Conservation (phyloP, 2,329 filamentous ascomycete species). For the Didymella pomorum region DNA sequence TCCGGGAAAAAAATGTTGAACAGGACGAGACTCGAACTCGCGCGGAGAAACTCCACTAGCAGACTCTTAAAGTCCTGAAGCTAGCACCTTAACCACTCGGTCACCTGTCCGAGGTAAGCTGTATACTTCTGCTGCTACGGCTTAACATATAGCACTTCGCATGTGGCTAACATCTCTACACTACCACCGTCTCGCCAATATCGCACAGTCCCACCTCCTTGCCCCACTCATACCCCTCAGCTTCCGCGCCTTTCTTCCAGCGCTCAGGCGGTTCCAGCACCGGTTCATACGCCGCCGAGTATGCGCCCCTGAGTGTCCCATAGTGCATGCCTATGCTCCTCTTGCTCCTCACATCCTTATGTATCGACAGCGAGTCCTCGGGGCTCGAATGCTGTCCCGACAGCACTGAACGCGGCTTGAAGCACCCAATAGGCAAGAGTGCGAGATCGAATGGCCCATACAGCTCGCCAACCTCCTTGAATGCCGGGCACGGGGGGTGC, state of each 20-base stretch:
- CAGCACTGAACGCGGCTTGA: slow-evolving; percentile 55
- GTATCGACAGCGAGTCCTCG: slow-evolving; percentile 58
- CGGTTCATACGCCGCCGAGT: slow-evolving; percentile 58
- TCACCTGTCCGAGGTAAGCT: too few relatives aligned
- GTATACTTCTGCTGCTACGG: too few relatives aligned
- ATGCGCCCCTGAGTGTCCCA: slow-evolving; percentile 57
- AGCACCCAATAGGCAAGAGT: slow-evolving; percentile 59
- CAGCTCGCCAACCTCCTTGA: slow-evolving; percentile 56
- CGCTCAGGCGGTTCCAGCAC: slow-evolving; percentile 57
- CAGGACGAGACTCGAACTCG: too few relatives aligned
- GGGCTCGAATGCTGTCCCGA: slow-evolving; percentile 58
- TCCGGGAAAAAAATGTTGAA: too few relatives aligned
- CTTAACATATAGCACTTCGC: not conserved
- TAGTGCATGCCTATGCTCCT: slow-evolving; percentile 63
- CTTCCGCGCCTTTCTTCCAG: slow-evolving; percentile 56
- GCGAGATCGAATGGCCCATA: slow-evolving; percentile 61
- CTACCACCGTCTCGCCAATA: slow-evolving; percentile 58
- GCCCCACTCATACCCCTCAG: slow-evolving; percentile 51
- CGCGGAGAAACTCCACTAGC: too few relatives aligned
- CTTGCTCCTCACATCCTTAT: slow-evolving; percentile 57
- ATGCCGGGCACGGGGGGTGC: slow-evolving; percentile 57
- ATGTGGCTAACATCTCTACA: slow-evolving; percentile 31
- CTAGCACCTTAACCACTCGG: too few relatives aligned
- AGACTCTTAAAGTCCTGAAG: too few relatives aligned
- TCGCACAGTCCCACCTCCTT: slow-evolving; percentile 52